Percentiles rank a stretch among this genome's conserved stretches.
These are phyloP conservation scores for Dacryopinax primogenitus DNA, from an alignment of 768 basidiomycete genomes.

Conservation along the genomic window DNA sequence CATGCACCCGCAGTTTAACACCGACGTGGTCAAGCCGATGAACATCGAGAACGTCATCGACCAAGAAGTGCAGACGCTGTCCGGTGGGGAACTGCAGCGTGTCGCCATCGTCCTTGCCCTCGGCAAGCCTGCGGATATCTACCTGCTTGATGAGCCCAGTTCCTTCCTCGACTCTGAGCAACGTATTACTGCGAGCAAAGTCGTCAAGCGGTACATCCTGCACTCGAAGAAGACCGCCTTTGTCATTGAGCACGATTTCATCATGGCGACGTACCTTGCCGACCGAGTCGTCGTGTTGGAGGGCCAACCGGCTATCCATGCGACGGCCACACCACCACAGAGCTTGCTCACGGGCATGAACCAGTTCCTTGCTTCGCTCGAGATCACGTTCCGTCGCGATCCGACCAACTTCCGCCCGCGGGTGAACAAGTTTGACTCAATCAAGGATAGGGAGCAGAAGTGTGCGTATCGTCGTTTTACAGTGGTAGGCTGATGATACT, in stretches of 20 bases:
- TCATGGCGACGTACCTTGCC: constrained; percentile 98
- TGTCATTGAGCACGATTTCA: constrained; percentile 99
- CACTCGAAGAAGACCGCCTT: constrained; percentile 97
- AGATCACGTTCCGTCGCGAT: constrained; percentile 97
- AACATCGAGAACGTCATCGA: constrained; percentile 87
- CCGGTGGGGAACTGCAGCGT: constrained; percentile 95
- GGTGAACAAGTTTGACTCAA: constrained; percentile 71
- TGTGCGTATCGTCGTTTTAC: constrained; percentile 32
- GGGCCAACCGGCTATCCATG: constrained; percentile 70
- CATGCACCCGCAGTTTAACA: constrained; percentile 99
- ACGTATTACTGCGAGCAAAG: constrained; percentile 94
- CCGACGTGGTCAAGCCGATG: constrained; percentile 97
- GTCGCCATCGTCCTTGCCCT: constrained; percentile 92
- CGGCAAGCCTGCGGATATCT: constrained; percentile 59
- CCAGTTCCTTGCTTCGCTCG: constrained; percentile 84
- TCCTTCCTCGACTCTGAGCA: constrained; percentile 97
- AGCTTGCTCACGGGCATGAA: constrained; percentile 95
- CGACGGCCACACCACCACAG: constrained; percentile 91
- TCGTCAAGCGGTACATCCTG: constrained; percentile 93
- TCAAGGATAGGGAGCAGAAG: constrained; percentile 85
- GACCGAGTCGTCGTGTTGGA: constrained; percentile 93
- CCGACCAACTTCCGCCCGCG: constrained; percentile 87
- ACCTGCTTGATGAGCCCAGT: constrained; percentile 91
- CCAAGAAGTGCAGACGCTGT: constrained; percentile 94
- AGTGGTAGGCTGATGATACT: not conserved